Evolutionary conservation across 1,139 yeast species (phyloP).

Genomic region (Yamadazyma friedrichii): DNA sequence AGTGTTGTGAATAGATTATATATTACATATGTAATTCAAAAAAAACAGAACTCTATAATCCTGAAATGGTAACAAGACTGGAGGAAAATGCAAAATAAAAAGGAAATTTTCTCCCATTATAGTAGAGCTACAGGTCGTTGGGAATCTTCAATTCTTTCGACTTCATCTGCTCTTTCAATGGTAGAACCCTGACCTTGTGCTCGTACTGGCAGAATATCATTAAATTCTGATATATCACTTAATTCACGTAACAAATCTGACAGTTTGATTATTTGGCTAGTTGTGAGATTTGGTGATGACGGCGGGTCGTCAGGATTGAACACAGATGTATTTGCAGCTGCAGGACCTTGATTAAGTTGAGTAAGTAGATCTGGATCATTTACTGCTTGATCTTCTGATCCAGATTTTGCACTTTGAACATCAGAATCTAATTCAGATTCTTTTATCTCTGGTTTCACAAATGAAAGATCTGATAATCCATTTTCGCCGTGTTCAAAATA

Average conservation of each 20-base stretch:
- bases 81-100: neutral
- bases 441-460: neutral
- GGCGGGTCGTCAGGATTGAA: conserved; percentile 9
- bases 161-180: neutral
- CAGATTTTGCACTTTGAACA: neutral
- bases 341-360: neutral
- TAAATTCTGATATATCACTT: too few relatives aligned
- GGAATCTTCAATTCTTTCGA: neutral
- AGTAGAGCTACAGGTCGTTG: neutral
- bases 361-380: neutral
- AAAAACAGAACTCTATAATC: too few relatives aligned
- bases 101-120: neutral
- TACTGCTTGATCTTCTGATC: neutral
- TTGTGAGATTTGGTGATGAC: conserved; percentile 19
- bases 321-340: conserved; percentile 5
- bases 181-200: too few relatives aligned
- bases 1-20: too few relatives aligned
- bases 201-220: too few relatives aligned
- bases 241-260: neutral
- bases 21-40: too few relatives aligned
- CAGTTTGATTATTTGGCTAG: conserved; percentile 10
- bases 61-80: neutral
- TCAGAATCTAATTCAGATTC: neutral
- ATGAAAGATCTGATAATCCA: neutral
- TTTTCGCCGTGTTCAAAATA: conserved; percentile 10